These are phyloP conservation scores for Spathaspora hagerdaliae DNA, from an alignment of 805 yeast genomes.

Conservation along the genomic window DNA sequence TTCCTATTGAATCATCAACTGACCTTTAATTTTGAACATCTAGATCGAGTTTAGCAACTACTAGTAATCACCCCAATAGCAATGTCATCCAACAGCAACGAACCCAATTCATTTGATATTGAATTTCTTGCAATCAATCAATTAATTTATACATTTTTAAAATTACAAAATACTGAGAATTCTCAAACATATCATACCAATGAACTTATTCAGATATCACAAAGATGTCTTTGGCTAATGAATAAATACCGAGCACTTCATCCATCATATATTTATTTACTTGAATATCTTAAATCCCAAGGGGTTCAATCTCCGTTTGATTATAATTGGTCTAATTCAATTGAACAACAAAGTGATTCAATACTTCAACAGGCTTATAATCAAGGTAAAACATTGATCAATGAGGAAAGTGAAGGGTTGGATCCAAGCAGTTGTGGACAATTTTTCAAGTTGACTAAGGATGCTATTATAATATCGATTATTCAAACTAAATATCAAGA, in stretches of 20 bases:
- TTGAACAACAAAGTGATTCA: slow-evolving; percentile 3
- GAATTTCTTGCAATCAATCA: slow-evolving; percentile 10
- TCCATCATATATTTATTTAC: slow-evolving; percentile 11
- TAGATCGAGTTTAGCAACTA: too few relatives aligned
- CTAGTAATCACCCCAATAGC: too few relatives aligned
- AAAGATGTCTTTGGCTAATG: slow-evolving; percentile 15
- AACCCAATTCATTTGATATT: slow-evolving; percentile 1
- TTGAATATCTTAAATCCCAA: slow-evolving; percentile 3
- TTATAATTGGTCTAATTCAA: slow-evolving; percentile 4
- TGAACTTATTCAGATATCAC: not conserved
- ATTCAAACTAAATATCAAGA: slow-evolving; percentile 16
- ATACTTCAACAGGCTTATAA: slow-evolving; percentile 2
- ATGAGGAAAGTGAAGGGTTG: not conserved
- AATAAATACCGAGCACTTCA: slow-evolving; percentile 18
- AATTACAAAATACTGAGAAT: not conserved
- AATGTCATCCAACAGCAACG: too few relatives aligned
- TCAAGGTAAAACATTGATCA: not conserved
- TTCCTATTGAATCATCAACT: too few relatives aligned
- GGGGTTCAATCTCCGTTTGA: slow-evolving; percentile 1
- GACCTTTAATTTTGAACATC: too few relatives aligned
- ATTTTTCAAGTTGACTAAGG: slow-evolving; percentile 3
- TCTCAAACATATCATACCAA: not conserved
- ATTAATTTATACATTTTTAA: slow-evolving; percentile 6
- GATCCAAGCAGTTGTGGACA: not conserved
- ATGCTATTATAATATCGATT: slow-evolving; percentile 7